phyloP scores from a whole-genome alignment of 805 yeast genomes.

The Wickerhamiella brachini region DNA sequence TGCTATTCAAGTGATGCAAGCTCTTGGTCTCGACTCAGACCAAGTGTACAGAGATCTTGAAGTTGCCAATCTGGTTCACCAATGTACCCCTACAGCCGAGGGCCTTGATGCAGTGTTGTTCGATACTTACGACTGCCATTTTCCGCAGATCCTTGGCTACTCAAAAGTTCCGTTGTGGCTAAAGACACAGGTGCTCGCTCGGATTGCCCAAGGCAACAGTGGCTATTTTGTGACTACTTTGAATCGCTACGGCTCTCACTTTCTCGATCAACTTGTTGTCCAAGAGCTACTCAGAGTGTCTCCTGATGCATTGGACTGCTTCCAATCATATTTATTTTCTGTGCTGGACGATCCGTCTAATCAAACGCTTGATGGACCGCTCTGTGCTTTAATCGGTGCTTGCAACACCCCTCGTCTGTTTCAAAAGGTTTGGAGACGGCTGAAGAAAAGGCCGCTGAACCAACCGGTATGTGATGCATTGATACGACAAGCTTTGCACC shows the following conservation, averaged over 20 bases:
- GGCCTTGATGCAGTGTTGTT: not conserved
- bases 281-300: not conserved
- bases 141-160: slow-evolving; percentile 11
- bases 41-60: not conserved
- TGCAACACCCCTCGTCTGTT: not conserved
- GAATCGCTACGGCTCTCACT: slow-evolving; percentile 2
- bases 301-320: not conserved
- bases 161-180: slow-evolving; percentile 10
- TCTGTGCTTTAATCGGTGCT: not conserved
- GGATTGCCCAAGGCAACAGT: not conserved
- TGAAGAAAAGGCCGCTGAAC: not conserved
- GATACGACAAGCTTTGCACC: slow-evolving; percentile 7
- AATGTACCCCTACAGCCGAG: not conserved
- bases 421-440: not conserved
- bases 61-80: not conserved
- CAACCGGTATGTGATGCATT: not conserved
- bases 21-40: not conserved
- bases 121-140: slow-evolving; percentile 2
- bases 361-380: not conserved
- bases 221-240: slow-evolving; percentile 3
- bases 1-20: slow-evolving; percentile 13
- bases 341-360: not conserved
- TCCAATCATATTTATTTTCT: not conserved
- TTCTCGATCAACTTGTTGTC: not conserved
- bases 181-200: slow-evolving; percentile 6